A percentile compares a stretch with the other conserved stretches of the same genome.
Conservation (phyloP, 371 early-diverging fungal species). For the Apophysomyces sp. region DNA sequence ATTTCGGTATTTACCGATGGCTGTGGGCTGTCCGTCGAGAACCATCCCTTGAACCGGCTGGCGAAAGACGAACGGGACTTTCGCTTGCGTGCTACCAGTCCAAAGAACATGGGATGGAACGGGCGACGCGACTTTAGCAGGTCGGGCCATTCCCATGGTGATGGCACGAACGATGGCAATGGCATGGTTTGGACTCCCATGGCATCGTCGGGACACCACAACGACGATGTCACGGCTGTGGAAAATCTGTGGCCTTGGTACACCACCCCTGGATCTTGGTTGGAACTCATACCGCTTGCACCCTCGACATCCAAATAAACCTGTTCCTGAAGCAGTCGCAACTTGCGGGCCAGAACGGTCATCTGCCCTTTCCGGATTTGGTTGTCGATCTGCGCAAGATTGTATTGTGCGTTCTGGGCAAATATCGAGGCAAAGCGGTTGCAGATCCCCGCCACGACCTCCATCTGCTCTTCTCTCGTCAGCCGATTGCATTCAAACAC, state of each 20-base stretch:
- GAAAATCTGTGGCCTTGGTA: not conserved
- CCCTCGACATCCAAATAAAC: not conserved
- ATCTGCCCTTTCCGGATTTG: conserved; percentile 15
- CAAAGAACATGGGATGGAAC: conserved; percentile 22
- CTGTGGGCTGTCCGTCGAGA: not conserved
- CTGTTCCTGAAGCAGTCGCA: conserved; percentile 9
- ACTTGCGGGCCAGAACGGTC: not conserved
- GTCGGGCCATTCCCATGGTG: conserved; percentile 32
- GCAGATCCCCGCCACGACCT: conserved; percentile 15
- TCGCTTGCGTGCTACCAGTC: conserved; percentile 12
- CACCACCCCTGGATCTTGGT: not conserved
- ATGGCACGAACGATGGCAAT: conserved; percentile 23
- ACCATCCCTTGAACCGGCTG: not conserved
- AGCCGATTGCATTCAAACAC: conserved; percentile 23
- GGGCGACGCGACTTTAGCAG: conserved; percentile 23
- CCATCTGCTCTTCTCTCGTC: conserved; percentile 17
- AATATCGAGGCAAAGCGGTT: conserved; percentile 25
- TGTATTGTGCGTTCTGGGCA: conserved; percentile 27
- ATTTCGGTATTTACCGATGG: not conserved
- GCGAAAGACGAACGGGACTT: not conserved
- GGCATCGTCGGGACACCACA: conserved; percentile 14
- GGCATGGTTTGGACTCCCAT: conserved; percentile 12
- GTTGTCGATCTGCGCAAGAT: conserved; percentile 22
- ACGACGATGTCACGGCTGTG: conserved; percentile 1
- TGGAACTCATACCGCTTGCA: not conserved